A percentile compares a stretch with the other conserved stretches of the same genome.
Conservation (phyloP, 1,139 yeast genomes). For the Geotrichum cucujoidarum region DNA sequence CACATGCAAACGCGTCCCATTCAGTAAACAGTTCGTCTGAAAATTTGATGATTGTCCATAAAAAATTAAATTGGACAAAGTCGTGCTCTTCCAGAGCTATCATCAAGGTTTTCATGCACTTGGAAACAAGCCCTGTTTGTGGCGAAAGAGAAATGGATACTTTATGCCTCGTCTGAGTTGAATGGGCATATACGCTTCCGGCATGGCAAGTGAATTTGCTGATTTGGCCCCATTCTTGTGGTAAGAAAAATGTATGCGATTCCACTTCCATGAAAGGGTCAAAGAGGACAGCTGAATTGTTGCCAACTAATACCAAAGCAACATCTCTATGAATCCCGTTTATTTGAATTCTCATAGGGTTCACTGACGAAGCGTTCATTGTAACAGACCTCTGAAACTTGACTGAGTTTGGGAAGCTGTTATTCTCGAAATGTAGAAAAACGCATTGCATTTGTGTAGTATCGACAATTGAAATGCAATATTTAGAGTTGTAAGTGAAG, state of each 20-base stretch:
- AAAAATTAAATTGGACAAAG: conserved; percentile 53
- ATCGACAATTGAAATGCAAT: not conserved
- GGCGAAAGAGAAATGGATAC: conserved; percentile 38
- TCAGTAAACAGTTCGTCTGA: conserved; percentile 45
- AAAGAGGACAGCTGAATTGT: conserved; percentile 40
- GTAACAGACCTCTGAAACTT: conserved; percentile 8
- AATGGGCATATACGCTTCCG: conserved; percentile 10
- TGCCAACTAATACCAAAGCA: conserved; percentile 2
- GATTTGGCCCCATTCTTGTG: conserved; percentile 18
- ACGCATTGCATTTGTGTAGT: not conserved
- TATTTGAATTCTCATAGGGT: not conserved
- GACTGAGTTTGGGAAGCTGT: not conserved
- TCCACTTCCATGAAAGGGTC: conserved; percentile 62
- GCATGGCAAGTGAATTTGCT: conserved; percentile 9
- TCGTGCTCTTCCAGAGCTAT: conserved; percentile 55
- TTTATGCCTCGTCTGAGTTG: conserved; percentile 11
- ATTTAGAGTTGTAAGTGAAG: not conserved
- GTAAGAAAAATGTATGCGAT: conserved; percentile 23
- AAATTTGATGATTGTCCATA: conserved; percentile 59
- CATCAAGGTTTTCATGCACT: conserved; percentile 28
- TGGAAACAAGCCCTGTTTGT: conserved; percentile 43
- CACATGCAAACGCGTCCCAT: conserved; percentile 58
- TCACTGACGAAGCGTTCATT: conserved; percentile 6
- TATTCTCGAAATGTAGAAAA: conserved; percentile 10
- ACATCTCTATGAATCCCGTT: conserved; percentile 3